Percentiles rank a stretch among this genome's conserved stretches.
These are phyloP conservation scores for Parsonsia alboflavescens DNA, from an alignment of 257 asterid genomes.

Conservation along the genomic window DNA sequence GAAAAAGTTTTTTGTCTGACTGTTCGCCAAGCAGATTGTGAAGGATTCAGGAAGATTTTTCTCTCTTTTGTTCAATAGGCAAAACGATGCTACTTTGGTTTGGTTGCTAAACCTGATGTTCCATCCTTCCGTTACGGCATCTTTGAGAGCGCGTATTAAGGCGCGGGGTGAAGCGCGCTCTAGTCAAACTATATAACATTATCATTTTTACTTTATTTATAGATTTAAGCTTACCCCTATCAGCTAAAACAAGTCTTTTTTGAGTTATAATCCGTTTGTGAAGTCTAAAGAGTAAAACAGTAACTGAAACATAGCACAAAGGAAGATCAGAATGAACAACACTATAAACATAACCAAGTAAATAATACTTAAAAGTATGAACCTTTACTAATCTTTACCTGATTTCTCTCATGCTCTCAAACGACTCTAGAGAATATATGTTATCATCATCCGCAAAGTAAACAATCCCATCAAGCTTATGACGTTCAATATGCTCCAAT, in stretches of 20 bases:
- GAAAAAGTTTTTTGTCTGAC: no score
- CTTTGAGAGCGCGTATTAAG: no score
- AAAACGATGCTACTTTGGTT: no score
- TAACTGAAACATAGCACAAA: neutral
- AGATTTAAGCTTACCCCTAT: neutral
- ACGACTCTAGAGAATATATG: constrained; percentile 69
- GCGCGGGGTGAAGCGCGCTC: no score
- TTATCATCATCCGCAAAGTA: constrained; percentile 94
- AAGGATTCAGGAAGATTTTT: no score
- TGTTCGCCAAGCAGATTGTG: no score
- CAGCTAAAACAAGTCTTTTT: neutral
- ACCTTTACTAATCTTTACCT: constrained; percentile 35
- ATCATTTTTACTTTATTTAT: no score
- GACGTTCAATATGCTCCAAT: constrained; percentile 80
- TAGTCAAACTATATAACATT: neutral
- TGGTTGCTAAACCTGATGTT: no score
- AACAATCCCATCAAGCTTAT: constrained; percentile 79
- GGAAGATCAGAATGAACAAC: neutral
- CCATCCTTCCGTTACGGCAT: no score
- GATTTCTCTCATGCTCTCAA: constrained; percentile 69
- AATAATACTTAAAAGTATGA: neutral
- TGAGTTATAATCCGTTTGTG: neutral
- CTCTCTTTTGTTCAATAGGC: no score
- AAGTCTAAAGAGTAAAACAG: neutral
- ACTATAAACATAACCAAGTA: constrained; percentile 6